These are phyloP conservation scores for Solioccasus polychromus DNA, from an alignment of 768 basidiomycete species.

Conservation along the genomic window DNA sequence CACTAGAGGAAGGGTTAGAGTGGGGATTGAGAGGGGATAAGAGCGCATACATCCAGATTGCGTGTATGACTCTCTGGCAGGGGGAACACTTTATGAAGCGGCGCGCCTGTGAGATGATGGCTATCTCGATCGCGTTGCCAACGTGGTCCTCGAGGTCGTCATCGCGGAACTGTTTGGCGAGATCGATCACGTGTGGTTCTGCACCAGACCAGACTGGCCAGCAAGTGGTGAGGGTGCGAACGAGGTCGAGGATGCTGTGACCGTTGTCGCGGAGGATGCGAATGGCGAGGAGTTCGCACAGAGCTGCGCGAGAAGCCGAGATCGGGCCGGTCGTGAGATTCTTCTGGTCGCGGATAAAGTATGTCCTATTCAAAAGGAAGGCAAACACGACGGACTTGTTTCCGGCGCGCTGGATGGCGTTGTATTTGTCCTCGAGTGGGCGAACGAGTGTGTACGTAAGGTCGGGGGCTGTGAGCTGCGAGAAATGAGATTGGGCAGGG, in stretches of 20 bases:
- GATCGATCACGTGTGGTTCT: constrained; percentile 52
- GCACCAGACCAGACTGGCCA: constrained; percentile 84
- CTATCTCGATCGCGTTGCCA: constrained; percentile 92
- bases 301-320: constrained; percentile 69
- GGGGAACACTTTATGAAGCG: constrained; percentile 86
- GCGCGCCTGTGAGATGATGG: constrained; percentile 83
- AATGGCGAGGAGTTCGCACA: constrained; percentile 91
- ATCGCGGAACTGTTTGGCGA: constrained; percentile 61
- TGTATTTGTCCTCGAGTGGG: constrained; percentile 86
- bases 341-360: constrained; percentile 78
- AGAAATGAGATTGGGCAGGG: constrained; percentile 10
- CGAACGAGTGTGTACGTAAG: constrained; percentile 87
- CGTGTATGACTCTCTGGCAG: constrained; percentile 87
- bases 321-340: constrained; percentile 61
- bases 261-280: constrained; percentile 72
- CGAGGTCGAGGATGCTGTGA: constrained; percentile 64
- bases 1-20: constrained; percentile 43
- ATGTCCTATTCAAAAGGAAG: constrained; percentile 80
- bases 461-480: constrained; percentile 78
- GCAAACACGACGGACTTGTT: constrained; percentile 89
- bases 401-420: constrained; percentile 61
- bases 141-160: constrained; percentile 75
- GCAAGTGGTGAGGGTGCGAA: constrained; percentile 67
- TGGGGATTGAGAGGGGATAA: neutral
- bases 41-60: constrained; percentile 66